Percentiles rank a stretch among this genome's conserved stretches.
Evolutionary conservation across 176 grass and related monocot genomes (phyloP).

Genomic region (Zizania latifolia): DNA sequence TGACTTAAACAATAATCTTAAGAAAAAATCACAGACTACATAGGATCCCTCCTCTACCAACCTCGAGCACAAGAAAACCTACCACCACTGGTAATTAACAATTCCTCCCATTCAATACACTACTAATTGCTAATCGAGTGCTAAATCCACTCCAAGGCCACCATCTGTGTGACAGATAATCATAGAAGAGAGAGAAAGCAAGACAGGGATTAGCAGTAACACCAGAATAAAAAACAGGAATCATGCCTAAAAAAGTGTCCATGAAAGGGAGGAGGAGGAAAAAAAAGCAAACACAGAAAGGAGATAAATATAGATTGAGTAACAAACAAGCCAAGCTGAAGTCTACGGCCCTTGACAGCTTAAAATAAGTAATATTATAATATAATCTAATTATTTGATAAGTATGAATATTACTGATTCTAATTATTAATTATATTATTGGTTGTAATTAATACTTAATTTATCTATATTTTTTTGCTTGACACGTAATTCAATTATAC

Average conservation of each 20-base stretch:
- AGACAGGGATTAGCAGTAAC: background rate
- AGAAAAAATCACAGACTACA: background rate
- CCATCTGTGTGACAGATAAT: conserved; percentile 24
- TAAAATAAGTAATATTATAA: too few species aligned
- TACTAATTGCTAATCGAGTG: conserved; percentile 3
- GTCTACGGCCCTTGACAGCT: too few species aligned
- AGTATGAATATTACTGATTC: too few species aligned
- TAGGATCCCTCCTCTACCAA: background rate
- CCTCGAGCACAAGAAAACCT: background rate
- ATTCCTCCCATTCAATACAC: background rate
- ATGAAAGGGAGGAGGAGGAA: background rate
- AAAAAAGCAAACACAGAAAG: background rate
- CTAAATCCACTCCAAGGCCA: conserved; percentile 3
- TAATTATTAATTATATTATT: too few species aligned
- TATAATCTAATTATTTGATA: too few species aligned
- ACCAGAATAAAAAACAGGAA: background rate
- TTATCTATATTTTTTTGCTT: too few species aligned
- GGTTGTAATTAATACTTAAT: too few species aligned
- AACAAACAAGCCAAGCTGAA: conserved; percentile 21
- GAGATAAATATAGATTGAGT: conserved; percentile 16
- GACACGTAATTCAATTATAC: too few species aligned
- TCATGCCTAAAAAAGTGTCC: background rate
- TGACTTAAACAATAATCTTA: too few species aligned
- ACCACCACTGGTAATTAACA: conserved; percentile 18
- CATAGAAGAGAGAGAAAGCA: conserved; percentile 50